Base-by-base conservation (phyloP, 805 yeast species). In the Wickerhamomyces bovis region DNA sequence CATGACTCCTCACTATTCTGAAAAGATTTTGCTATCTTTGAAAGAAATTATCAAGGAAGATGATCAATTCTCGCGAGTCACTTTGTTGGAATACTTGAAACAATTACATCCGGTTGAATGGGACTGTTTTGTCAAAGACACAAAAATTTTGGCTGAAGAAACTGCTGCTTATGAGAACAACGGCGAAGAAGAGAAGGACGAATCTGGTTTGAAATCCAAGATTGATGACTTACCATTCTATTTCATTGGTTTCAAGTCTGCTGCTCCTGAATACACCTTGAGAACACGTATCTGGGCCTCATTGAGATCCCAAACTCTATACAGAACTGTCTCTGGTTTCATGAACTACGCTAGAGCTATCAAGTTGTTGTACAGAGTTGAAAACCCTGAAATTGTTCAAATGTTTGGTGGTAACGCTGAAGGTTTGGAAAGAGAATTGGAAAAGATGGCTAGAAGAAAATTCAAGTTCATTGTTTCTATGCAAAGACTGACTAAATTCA, bases 231-330 rank as follows among this genome's bases (percentile, higher is more conserved):
- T 88, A 61, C 97, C 97, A 48, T 92, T 89, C 73, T 89, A 88
- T 73, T 87, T 96, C 67, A 86, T 92, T 64, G 99, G 98, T 67
- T 92, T 89, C 81, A 92, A 94, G 72, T 82, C 95, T 59, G 97
- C 97, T 58, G 95, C 96, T 49, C 97, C 97, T 35, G 97, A 90
- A 66, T 94, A 88, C 71, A 88, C 96, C 46, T 72, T 94, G 63
- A 83, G 99, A 73, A 94, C 98, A 10, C 79, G 99, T 73, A 89
- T 92, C 58, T 92, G 99, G 99, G 99, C 99, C 38, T 92, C 98
- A 23, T 78, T 94, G 61, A 82, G 99, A 71, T 85, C 97, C 38
- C 99, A 92, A 75, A 94, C 99, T 31, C 73, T 92, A 61, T 92
- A 92, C 73, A 84, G 99, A 69, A 94, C 99, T 42, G 92, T 92